Evolutionary conservation across 345 rosid genomes (phyloP), one percentile per base, ranked within the genome.

Genomic region (Gossypium arboreum): DNA sequence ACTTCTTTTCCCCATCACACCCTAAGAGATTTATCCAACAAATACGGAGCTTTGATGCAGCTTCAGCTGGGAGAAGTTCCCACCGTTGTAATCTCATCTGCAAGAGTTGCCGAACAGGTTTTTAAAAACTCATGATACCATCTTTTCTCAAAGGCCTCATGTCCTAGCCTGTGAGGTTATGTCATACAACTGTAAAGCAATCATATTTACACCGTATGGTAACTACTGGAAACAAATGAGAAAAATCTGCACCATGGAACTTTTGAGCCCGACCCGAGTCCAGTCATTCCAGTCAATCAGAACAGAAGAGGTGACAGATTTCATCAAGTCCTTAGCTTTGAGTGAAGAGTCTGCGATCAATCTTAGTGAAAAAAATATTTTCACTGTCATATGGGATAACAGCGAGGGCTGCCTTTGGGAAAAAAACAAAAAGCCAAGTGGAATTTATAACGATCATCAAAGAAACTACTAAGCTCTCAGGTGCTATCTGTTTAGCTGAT

Each of bases 41-140:
- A 65, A n/a, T 20, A 66, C 18, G 71, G 71, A 10, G 29, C 29
- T 9, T 22, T 66, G 34, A 66, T 66, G 71, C 29, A 43, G 9
- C 9, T 66, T 4, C 52, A 66, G 10, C 71, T 66, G 2, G 71
- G 71, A 43, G 71, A 44, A 66, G 66, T 79, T 34, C 20, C 80
- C 10, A 57, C 72, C 3, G 17, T 81, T 1, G 81, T 86, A 1
- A 39, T 80, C 17, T 82, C 87, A 1, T 83, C 84, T 0, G 72
- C 83, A 0, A 68, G 81, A 50, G n/a, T 75, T 1, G 86, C 86
- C 2, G 69, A 76, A 24, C 76, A 81, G 50, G 74, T 79, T 7
- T 52, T 86, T 72, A 86, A 77, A 62, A 62, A 70, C 73, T 15
- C 77, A 86, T 45, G 87, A 84, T 43, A 1, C 76, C 27, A 60